A percentile compares a stretch with the other conserved stretches of the same genome.
Conservation (phyloP, 345 rosid species). For the Dipteronia dyeriana region DNA sequence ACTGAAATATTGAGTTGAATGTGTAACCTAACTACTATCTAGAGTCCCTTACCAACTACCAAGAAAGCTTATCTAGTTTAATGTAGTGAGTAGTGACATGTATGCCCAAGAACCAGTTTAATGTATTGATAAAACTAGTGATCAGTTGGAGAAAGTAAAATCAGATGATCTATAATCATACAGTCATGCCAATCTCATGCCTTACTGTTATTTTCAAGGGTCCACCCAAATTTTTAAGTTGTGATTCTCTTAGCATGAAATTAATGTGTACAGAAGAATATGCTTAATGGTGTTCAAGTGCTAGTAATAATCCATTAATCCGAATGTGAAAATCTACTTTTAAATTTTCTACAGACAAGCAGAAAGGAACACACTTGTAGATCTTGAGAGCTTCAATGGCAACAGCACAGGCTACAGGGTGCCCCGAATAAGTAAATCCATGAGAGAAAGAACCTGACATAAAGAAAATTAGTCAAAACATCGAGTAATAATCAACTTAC, state of each 20-base stretch:
- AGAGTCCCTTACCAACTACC: background rate
- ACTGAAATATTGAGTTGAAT: background rate
- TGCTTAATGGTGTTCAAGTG: background rate
- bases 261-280: background rate
- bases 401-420: constrained; percentile 93
- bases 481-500: background rate
- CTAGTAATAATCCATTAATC: background rate
- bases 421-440: constrained; percentile 97
- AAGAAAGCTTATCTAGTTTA: background rate
- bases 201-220: background rate
- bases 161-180: background rate
- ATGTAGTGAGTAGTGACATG: background rate
- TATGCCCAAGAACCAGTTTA: background rate
- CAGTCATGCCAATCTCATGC: background rate
- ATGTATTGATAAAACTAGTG: background rate
- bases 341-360: background rate
- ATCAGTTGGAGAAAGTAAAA: background rate
- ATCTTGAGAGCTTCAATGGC: constrained; percentile 76
- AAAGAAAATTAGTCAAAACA: constrained; percentile 8
- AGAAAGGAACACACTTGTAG: constrained; percentile 53
- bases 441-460: constrained; percentile 80
- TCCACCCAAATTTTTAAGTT: background rate
- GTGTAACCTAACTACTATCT: background rate
- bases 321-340: background rate
- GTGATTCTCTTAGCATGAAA: constrained; percentile 2